Base-by-base conservation (phyloP, 140 eudicot species). In the Oenanthe javanica region DNA sequence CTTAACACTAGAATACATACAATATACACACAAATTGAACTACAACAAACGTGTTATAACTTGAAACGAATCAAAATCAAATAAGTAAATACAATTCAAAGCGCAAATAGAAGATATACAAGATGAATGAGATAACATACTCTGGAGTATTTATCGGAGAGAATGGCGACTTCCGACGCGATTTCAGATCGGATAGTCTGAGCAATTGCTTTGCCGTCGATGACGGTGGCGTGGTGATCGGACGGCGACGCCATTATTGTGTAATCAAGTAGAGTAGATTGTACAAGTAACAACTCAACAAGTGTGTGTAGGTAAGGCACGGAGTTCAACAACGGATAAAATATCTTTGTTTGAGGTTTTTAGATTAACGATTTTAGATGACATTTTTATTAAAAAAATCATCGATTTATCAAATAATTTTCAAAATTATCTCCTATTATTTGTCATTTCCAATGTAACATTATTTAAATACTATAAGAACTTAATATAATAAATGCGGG, bases 151-250 rank as follows among this genome's bases (percentile, higher is more conserved):
- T 88, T 90, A 59, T 92, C 86, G n/a, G 89, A 87, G 51, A 95
- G 95, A 64, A 16, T 85, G 66, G 81, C 76, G 79, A 91, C 93
- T 86, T 90, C 96, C 19, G 86, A 81, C 18, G 99, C 94, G 51
- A 94, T 94, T 86, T 92, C 98, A 50, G 93, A 84, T 89, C 97
- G 91, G 77, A 94, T 92, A 21, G 97, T 89, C 57, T 92, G 93
- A 18, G 98, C 97, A 13, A 92, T 87, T 49, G 93, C 90, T 75
- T 94, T 92, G 38, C 97, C 98, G 79, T 94, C 95, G 84, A 94
- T 92, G 59, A 95, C 81, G 75, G 81, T 78, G 61, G 97, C 97
- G 47, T 84, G 83, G 21, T 92, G 95, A 80, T 92, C 97, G 64
- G 91, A 84, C 59, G 86, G 83, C 64, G 91, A 81, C 70, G 85